Base-by-base conservation (phyloP, 2,329 filamentous ascomycete species). In the Colletotrichum truncatum region DNA sequence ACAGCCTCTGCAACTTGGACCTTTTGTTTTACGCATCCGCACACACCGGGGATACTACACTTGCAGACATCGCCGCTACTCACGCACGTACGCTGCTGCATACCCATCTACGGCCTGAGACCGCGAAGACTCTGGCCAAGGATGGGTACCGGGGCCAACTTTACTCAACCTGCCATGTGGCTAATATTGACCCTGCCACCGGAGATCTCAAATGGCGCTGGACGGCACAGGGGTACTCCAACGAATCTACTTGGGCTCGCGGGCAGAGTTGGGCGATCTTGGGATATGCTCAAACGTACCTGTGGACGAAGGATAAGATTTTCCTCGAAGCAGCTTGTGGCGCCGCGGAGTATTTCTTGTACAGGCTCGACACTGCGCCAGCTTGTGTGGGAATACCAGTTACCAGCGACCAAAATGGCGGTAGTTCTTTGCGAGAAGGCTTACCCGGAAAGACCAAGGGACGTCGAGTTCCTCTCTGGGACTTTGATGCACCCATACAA, bases 261-360 rank as follows among this genome's bases (percentile, higher is more conserved):
- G 84, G 83, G 0, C 83, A 85, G 60, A 79, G 81, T 0, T 86
- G 83, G 83, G 78, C 77, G 0, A 80, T 85, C 7, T 72, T 84
- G 41, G 83, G 83, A 0, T 85, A 82, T 55, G 75, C 81, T 1
- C 82, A 85, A 66, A 81, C 80, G 0, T 85, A 83, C 60, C 73
- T 70, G 23, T 84, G 81, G 81, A 85, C 82, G 0, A 80, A 79
- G 14, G 76, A 82, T 4, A 23, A 63, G 0, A 69, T 57, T 0
- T 85, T 84, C 49, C 71, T 85, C 0, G 66, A 77, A 0, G 81
- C 82, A 0, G 78, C 84, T 0, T 78, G 80, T 5, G 76, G 77
- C 1, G 74, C 81, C 14, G 80, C 82, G 1, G 75, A 84, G 49
- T 84, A 85, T 60, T 87, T 86, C 64, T 63, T 86, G 2, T 52